A percentile compares a stretch with the other conserved stretches of the same genome.
Evolutionary conservation across 1,284 basidiomycete genomes (phyloP).

Genomic region (Coniferiporia weirii): DNA sequence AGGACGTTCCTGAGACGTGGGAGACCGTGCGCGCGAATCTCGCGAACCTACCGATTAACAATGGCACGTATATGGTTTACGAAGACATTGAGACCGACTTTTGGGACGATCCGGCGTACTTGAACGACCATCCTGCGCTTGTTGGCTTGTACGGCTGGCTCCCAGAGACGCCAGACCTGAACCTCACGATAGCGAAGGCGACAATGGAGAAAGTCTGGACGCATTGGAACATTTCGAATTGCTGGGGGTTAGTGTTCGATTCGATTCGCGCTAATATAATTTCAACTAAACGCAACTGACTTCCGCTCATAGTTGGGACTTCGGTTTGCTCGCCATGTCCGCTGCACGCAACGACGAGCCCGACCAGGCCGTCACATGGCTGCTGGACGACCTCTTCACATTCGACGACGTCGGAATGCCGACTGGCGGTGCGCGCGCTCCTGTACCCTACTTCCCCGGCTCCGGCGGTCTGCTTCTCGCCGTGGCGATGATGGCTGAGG

Average conservation of each 20-base stretch:
- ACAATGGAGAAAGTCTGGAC: slow-evolving; percentile 52
- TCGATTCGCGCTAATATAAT: background rate
- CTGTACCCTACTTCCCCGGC: slow-evolving; percentile 58
- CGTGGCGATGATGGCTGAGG: slow-evolving; percentile 51
- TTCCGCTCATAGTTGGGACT: slow-evolving; percentile 45
- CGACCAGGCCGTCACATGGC: slow-evolving; percentile 48
- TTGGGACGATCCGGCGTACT: slow-evolving; percentile 46
- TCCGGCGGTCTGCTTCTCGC: slow-evolving; percentile 48
- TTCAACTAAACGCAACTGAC: background rate
- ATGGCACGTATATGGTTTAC: slow-evolving; percentile 50
- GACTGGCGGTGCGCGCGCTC: slow-evolving; percentile 49
- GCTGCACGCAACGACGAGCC: slow-evolving; percentile 48
- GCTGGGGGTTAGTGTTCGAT: slow-evolving; percentile 42
- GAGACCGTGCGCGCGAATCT: slow-evolving; percentile 39
- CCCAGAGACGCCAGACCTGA: slow-evolving; percentile 43
- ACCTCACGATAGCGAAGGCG: slow-evolving; percentile 38
- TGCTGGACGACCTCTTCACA: slow-evolving; percentile 47
- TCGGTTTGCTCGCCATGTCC: slow-evolving; percentile 58
- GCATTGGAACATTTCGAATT: slow-evolving; percentile 50
- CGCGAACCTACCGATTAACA: slow-evolving; percentile 43
- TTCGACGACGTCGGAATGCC: slow-evolving; percentile 62
- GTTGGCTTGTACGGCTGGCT: slow-evolving; percentile 57
- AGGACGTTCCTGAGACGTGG: slow-evolving; percentile 40
- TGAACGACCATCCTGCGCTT: slow-evolving; percentile 54
- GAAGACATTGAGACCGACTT: slow-evolving; percentile 49